Evolutionary conservation across 306 rosid species (phyloP), one percentile per base, ranked within the genome.

Genomic region (Quercus alba): DNA sequence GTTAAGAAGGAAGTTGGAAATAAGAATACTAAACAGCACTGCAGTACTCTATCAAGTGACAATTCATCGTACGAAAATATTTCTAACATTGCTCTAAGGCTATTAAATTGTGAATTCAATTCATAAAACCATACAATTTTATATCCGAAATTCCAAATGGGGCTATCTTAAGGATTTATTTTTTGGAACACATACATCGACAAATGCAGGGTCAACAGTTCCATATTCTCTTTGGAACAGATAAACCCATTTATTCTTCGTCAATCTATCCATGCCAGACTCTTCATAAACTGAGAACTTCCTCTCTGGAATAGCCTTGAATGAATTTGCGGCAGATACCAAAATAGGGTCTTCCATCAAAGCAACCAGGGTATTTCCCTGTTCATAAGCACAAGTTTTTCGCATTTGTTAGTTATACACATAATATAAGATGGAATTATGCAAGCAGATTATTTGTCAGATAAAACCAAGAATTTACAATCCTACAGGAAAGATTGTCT

Each of bases 201-300:
- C 97, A 0, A 72, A 38, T 26, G 89, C 85, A n/a, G 94, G 97
- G 75, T 91, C 88, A 30, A 90, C 97, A 11, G 91, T 93, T 67
- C 93, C 99, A 84, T 87, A 91, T 89, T 94, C 99, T 77, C 84
- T 86, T 82, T 94, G 99, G 88, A 93, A 94, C 51, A 91, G 54
- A 76, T 93, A 94, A 68, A 94, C 91, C 92, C 86, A 87, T 87
- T 85, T 94, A 70, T 79, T 52, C 33, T 20, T 69, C 5, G n/a
- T 28, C 26, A 88, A 58, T 66, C 80, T 74, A 56, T 66, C 86
- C 18, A 69, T 56, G 75, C 41, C 75, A 76, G 91, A 82, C 56
- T 86, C 90, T 54, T 82, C 87, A 70, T 87, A 63, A 70, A 74
- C 38, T 11, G 92, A 81, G 82, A 92, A 88, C 66, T 81, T 87